A percentile compares a stretch with the other conserved stretches of the same genome.
Evolutionary conservation across 2,329 filamentous ascomycete genomes (phyloP).

Genomic region (Aspergillus fumigatiaffinis): DNA sequence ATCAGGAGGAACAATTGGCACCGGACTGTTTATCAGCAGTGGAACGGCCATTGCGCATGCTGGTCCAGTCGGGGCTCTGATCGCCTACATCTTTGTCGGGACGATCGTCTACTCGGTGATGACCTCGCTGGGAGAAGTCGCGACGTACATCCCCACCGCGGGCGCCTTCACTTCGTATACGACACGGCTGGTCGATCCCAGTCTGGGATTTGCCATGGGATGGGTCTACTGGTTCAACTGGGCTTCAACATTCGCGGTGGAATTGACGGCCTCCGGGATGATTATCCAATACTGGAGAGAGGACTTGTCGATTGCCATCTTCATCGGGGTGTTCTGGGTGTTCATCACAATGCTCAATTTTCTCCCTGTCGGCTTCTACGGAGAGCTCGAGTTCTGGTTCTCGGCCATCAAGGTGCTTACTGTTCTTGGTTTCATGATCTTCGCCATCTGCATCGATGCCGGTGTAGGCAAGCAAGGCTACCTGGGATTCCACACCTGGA

Average conservation of each 20-base stretch:
- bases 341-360: slow-evolving; percentile 45
- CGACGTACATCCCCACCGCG: slow-evolving; percentile 69
- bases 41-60: slow-evolving; percentile 59
- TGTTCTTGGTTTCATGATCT: slow-evolving; percentile 71
- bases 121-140: slow-evolving; percentile 63
- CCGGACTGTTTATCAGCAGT: slow-evolving; percentile 66
- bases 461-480: slow-evolving; percentile 68
- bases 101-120: slow-evolving; percentile 72
- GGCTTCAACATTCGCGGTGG: slow-evolving; percentile 68
- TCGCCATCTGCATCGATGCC: slow-evolving; percentile 70
- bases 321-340: slow-evolving; percentile 67
- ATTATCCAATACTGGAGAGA: slow-evolving; percentile 71
- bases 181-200: slow-evolving; percentile 70
- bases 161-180: slow-evolving; percentile 74
- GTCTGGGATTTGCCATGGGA: slow-evolving; percentile 70
- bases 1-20: slow-evolving; percentile 61
- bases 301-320: slow-evolving; percentile 61
- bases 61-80: slow-evolving; percentile 62
- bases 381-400: slow-evolving; percentile 76
- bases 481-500: slow-evolving; percentile 70
- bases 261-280: slow-evolving; percentile 65
- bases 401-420: slow-evolving; percentile 73
- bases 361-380: slow-evolving; percentile 67
- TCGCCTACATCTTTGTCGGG: slow-evolving; percentile 66
- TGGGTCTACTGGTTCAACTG: slow-evolving; percentile 82